A percentile compares a stretch with the other conserved stretches of the same genome.
Conservation (phyloP, 495 filamentous ascomycete species). For the Sabuloglossum arenarium region DNA sequence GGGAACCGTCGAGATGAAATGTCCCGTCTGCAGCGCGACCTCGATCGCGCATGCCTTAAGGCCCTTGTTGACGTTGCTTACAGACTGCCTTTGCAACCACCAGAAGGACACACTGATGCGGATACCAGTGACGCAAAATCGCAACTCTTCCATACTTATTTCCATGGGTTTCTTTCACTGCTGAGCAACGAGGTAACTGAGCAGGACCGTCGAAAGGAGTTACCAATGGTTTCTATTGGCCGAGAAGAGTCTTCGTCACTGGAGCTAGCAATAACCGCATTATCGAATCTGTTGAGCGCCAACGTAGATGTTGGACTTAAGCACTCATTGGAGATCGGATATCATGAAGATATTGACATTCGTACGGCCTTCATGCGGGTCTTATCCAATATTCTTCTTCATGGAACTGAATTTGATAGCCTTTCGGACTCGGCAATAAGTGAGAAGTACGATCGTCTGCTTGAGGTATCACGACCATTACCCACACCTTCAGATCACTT, state of each 20-base stretch:
- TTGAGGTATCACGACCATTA: conserved; percentile 23
- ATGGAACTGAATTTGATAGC: conserved; percentile 45
- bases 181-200: conserved; percentile 28
- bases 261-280: conserved; percentile 38
- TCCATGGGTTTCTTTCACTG: conserved; percentile 38
- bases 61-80: conserved; percentile 40
- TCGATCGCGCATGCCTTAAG: conserved; percentile 38
- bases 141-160: conserved; percentile 47
- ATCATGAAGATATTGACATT: conserved; percentile 43
- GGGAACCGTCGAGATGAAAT: conserved; percentile 27
- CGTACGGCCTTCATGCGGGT: conserved; percentile 47
- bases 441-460: conserved; percentile 39
- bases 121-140: conserved; percentile 39
- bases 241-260: conserved; percentile 26
- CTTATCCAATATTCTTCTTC: conserved; percentile 42
- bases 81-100: conserved; percentile 38
- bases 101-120: conserved; percentile 37
- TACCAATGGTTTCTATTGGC: conserved; percentile 16
- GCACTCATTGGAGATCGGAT: conserved; percentile 40
- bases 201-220: conserved; percentile 19
- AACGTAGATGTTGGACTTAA: conserved; percentile 50
- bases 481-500: neutral
- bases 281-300: conserved; percentile 43
- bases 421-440: conserved; percentile 39
- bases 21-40: conserved; percentile 32